Conservation (phyloP, 225 moss, liverwort and hornwort genomes). For the Antitrichia curtipendula region DNA sequence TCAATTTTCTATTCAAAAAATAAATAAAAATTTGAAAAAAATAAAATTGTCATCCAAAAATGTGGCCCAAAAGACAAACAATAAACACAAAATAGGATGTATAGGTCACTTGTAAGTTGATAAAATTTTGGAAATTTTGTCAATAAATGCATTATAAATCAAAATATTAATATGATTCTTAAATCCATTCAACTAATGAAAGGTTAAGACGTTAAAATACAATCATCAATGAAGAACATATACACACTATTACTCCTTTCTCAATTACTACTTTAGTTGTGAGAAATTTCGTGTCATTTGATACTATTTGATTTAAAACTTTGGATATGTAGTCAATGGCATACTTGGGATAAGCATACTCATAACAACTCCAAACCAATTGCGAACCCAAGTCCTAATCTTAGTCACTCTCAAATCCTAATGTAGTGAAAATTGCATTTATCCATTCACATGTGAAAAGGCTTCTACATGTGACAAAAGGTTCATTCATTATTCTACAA, state of each 20-base stretch:
- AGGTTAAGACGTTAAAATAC: fast-evolving
- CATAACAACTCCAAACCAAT: neutral
- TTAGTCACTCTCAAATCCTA: fast-evolving
- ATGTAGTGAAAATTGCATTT: too few species aligned
- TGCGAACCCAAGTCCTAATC: neutral
- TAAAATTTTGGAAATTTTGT: neutral
- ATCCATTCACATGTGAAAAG: too few species aligned
- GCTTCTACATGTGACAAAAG: neutral
- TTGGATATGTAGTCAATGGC: neutral
- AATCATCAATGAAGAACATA: neutral
- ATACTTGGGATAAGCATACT: neutral
- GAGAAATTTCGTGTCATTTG: neutral
- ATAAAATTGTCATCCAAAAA: neutral
- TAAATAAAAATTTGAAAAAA: neutral
- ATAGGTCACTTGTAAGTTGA: fast-evolving
- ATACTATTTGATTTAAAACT: neutral
- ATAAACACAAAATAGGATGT: fast-evolving
- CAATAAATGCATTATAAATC: neutral
- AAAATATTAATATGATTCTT: neutral
- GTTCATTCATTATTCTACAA: neutral
- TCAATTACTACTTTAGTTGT: neutral
- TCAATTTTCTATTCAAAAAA: neutral
- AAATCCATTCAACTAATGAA: neutral
- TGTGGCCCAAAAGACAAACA: neutral
- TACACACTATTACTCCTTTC: neutral